Evolutionary conservation across 73 alveolate species (phyloP), one percentile per base, ranked within the genome.

Genomic region (Uronychia setigera): DNA sequence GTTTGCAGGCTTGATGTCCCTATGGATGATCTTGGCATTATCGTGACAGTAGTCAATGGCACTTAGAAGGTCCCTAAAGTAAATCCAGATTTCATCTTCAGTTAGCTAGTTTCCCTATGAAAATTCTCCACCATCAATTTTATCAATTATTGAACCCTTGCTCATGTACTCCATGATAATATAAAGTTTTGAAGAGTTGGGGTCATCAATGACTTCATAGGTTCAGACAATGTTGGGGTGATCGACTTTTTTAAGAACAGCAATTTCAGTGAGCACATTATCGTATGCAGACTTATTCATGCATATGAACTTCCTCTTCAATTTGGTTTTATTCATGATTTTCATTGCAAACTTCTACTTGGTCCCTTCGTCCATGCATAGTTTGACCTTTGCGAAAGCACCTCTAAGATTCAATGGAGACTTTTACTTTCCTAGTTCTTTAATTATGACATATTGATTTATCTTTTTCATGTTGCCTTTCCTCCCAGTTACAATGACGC

Each of bases 1-100:
- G 86, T 96, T 94, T 77, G 92, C 97, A 14, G 99, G 99, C 86
- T 96, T 94, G 32, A 96, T 96, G 80, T 94, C 98, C 60, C 99
- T 31, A 88, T 96, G 98, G 34, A 87, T 86, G 27, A 96, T 91
- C 32, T 88, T 84, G 1, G 88, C 93, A 58, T 60, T 77, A 28
- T 85, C 86, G 81, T 94, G 94, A 74, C 92, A 85, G 81, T 94
- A 94, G 33, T 75, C 57, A 60, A 94, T 67, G 13, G 93, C 96
- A 0, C 9, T 29, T 78, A 94, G 75, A 32, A 94, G 93, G 74
- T 93, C 91, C 77, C 91, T 80, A 74, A 91, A 89, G 25, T 83
- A 84, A 26, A 80, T 80, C 82, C 89, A 33, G 32, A 59, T 58
- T 79, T 86, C 1, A 11, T 79, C 60, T 78, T 25, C 80, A 13